phyloP scores from a whole-genome alignment of 768 basidiomycete species.

The Lactifluus volemus region DNA sequence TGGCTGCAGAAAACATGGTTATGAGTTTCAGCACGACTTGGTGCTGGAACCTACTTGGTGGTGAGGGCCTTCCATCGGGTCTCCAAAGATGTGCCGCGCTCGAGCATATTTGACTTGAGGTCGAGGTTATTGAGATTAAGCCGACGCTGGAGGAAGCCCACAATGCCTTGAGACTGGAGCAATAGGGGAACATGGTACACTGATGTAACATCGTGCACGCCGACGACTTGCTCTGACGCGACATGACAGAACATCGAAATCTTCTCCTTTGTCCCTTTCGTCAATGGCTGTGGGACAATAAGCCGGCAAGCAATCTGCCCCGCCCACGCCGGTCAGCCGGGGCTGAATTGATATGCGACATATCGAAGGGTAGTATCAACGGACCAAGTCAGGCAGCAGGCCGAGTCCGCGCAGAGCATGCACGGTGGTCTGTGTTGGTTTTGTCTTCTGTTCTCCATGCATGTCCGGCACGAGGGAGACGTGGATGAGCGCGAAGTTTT shows the following conservation, averaged over 20 bases:
- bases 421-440: conserved; percentile 96
- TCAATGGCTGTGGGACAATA: conserved; percentile 70
- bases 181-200: conserved; percentile 96
- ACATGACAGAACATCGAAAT: conserved; percentile 99
- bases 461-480: conserved; percentile 98
- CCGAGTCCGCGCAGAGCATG: conserved; percentile 90
- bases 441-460: conserved; percentile 98
- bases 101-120: conserved; percentile 46
- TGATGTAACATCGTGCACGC: conserved; percentile 92
- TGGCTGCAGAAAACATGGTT: conserved; percentile 43
- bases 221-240: conserved; percentile 77
- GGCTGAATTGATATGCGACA: background rate
- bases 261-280: conserved; percentile 82
- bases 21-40: background rate
- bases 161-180: conserved; percentile 85
- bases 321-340: background rate
- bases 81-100: conserved; percentile 57
- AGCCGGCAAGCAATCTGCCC: conserved; percentile 87
- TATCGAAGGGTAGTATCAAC: conserved; percentile 23
- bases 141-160: conserved; percentile 72
- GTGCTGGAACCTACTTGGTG: conserved; percentile 41
- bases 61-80: conserved; percentile 80
- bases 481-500: conserved; percentile 94
- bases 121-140: conserved; percentile 59
- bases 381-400: conserved; percentile 82